These are phyloP conservation scores for Taphrina pruni DNA, from an alignment of 1,139 yeast genomes.

Conservation along the genomic window DNA sequence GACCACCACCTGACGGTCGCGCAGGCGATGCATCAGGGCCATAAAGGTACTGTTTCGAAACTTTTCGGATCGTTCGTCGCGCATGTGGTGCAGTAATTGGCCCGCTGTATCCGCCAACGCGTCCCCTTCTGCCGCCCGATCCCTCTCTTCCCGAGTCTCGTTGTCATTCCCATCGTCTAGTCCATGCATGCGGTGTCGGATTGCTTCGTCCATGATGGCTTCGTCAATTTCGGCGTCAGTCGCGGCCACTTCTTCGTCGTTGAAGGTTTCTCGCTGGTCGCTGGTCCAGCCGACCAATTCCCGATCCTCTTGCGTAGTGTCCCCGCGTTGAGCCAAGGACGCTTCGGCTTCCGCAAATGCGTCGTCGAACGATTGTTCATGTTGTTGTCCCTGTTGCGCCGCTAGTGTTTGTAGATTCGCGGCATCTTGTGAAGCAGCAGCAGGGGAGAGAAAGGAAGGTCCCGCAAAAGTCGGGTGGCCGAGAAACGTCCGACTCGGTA, in stretches of 20 bases:
- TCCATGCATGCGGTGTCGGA: too few species aligned
- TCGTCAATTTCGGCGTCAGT: too few species aligned
- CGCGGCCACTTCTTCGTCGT: not conserved
- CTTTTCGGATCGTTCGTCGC: slow-evolving; percentile 48
- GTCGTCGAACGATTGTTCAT: slow-evolving; percentile 14
- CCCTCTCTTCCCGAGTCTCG: slow-evolving; percentile 4
- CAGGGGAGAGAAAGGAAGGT: not conserved
- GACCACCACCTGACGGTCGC: slow-evolving; percentile 50
- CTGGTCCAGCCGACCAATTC: slow-evolving; percentile 5
- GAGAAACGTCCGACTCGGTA: not conserved
- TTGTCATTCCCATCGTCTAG: too few species aligned
- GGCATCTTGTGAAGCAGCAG: too few species aligned
- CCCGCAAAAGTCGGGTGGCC: not conserved
- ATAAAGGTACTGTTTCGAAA: slow-evolving; percentile 53
- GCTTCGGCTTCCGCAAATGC: slow-evolving; percentile 37
- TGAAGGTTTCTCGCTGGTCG: not conserved
- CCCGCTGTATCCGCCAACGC: slow-evolving; percentile 37
- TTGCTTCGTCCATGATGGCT: too few species aligned
- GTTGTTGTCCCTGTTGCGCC: not conserved
- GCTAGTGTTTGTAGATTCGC: not conserved
- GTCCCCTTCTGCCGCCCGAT: slow-evolving; percentile 12
- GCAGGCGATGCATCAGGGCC: slow-evolving; percentile 53
- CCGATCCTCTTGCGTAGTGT: not conserved
- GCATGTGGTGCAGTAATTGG: slow-evolving; percentile 17
- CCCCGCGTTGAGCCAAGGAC: not conserved